Evolutionary conservation across 495 filamentous ascomycete genomes (phyloP).

Genomic region (Cudoniella acicularis): DNA sequence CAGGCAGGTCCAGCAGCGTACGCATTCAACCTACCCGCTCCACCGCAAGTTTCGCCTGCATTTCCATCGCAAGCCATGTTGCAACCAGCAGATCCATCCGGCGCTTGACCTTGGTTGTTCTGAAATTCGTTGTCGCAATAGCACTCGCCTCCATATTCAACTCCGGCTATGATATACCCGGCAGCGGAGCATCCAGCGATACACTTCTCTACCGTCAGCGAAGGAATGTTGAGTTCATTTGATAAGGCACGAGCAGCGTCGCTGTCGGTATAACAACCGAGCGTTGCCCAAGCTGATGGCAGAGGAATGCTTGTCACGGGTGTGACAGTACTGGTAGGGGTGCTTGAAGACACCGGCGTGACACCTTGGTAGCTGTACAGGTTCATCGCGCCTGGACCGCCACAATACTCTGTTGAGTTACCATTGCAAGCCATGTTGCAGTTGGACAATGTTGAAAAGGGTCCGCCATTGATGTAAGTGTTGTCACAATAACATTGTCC

Average conservation of each 20-base stretch:
- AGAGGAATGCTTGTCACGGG: not conserved
- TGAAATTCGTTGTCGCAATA: conserved; percentile 17
- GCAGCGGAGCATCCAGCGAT: conserved; percentile 31
- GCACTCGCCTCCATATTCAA: conserved; percentile 41
- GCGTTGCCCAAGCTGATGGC: conserved; percentile 29
- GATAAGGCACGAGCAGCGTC: conserved; percentile 7
- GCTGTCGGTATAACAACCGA: conserved; percentile 28
- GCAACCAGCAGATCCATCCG: conserved; percentile 45
- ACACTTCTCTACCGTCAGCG: conserved; percentile 34
- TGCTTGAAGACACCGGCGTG: not conserved
- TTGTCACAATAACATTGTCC: conserved; percentile 49
- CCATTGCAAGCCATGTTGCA: conserved; percentile 23
- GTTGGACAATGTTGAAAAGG: not conserved
- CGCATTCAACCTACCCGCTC: conserved; percentile 40
- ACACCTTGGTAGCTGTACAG: conserved; percentile 17
- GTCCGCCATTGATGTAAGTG: conserved; percentile 28
- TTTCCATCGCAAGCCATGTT: conserved; percentile 53
- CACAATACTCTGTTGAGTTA: conserved; percentile 18
- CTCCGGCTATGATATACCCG: conserved; percentile 36
- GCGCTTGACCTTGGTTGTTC: conserved; percentile 37
- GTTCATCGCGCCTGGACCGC: conserved; percentile 15
- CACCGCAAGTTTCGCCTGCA: conserved; percentile 50
- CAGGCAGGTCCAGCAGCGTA: conserved; percentile 24
- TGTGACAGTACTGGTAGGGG: not conserved
- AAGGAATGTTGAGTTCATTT: conserved; percentile 28